These are phyloP conservation scores for Diacronema lutheri DNA, from an alignment of 78 protist species.

Conservation along the genomic window DNA sequence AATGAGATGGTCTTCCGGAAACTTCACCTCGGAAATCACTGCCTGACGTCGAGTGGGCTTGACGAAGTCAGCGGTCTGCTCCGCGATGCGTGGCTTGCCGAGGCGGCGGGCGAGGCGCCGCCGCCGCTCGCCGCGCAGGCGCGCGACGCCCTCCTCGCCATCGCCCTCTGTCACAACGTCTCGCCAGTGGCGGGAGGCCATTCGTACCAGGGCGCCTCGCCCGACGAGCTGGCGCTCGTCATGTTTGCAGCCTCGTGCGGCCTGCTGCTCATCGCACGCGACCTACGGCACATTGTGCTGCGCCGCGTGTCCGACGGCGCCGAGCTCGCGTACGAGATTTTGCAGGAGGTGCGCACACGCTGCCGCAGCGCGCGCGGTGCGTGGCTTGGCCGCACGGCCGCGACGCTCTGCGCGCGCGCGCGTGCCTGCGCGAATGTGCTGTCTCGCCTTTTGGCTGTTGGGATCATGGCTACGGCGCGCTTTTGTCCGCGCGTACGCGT, in stretches of 20 bases:
- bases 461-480: too few relatives aligned
- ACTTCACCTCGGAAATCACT: constrained; percentile 73
- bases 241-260: constrained; percentile 83
- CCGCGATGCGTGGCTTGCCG: background rate
- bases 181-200: constrained; percentile 24
- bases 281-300: constrained; percentile 49
- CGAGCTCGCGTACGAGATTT: constrained; percentile 63
- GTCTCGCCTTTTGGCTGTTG: too few relatives aligned
- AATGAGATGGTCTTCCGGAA: constrained; percentile 80
- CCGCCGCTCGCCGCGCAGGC: background rate
- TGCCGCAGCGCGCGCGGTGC: too few relatives aligned
- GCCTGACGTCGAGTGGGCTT: constrained; percentile 61
- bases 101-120: background rate
- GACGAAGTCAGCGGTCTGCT: constrained; percentile 23
- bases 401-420: too few relatives aligned
- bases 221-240: constrained; percentile 97
- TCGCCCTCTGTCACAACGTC: constrained; percentile 96
- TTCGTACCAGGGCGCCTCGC: constrained; percentile 83
- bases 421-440: too few relatives aligned
- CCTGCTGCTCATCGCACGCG: constrained; percentile 65
- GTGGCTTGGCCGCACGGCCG: too few relatives aligned
- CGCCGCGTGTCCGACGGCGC: background rate
- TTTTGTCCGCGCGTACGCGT: too few relatives aligned
- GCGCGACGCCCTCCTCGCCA: constrained; percentile 52
- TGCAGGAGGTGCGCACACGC: too few relatives aligned